phyloP scores from a whole-genome alignment of 2,329 filamentous ascomycete genomes.

The Xylaria sp. region DNA sequence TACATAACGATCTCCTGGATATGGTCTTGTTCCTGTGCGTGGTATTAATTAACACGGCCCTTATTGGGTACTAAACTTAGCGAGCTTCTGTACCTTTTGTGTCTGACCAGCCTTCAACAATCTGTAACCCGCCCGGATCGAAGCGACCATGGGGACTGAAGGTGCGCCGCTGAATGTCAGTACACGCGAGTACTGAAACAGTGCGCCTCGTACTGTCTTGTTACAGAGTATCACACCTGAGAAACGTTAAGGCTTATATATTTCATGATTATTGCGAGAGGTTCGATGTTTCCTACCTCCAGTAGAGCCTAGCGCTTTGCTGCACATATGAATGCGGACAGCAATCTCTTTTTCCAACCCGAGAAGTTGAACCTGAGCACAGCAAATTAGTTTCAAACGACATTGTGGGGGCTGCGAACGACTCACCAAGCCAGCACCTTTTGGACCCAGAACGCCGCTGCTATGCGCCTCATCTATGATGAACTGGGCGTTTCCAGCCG shows the following conservation, averaged over 20 bases:
- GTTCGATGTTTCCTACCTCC: conserved; percentile 43
- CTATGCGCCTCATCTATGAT: conserved; percentile 68
- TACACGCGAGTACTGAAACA: conserved; percentile 45
- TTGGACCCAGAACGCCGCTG: conserved; percentile 61
- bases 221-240: conserved; percentile 44
- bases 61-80: no score
- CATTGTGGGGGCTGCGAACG: no score
- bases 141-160: conserved; percentile 54
- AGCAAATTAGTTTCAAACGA: no score
- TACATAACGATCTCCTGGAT: conserved; percentile 43
- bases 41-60: no score
- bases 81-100: no score
- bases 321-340: conserved; percentile 62
- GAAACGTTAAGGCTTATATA: neutral
- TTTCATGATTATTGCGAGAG: neutral
- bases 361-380: no score
- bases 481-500: conserved; percentile 57
- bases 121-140: conserved; percentile 52
- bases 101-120: conserved; percentile 52
- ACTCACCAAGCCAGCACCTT: conserved; percentile 62
- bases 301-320: conserved; percentile 61
- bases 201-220: conserved; percentile 24
- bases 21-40: conserved; percentile 31
- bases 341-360: conserved; percentile 63
- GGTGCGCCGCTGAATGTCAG: conserved; percentile 57